These are phyloP conservation scores for Phytopythium delawarense DNA, from an alignment of 352 stramenopile species.

Conservation along the genomic window DNA sequence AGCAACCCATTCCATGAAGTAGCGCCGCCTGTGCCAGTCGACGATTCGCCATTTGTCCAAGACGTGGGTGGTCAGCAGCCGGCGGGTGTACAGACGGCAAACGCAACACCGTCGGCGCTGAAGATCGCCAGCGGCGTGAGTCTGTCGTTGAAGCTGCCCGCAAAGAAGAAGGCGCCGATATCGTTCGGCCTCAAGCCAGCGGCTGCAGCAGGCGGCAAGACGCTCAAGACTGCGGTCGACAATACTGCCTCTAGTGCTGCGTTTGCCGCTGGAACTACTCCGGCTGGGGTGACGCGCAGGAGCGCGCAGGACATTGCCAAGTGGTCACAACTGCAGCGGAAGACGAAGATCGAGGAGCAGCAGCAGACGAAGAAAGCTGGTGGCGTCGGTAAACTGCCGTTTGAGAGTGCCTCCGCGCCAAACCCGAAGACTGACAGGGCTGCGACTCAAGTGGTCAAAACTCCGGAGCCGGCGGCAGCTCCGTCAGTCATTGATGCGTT, in stretches of 20 bases:
- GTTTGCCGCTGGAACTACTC: conserved; percentile 9
- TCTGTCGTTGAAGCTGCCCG: conserved; percentile 39
- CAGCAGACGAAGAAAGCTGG: background rate
- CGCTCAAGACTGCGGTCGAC: background rate
- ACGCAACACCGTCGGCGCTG: background rate
- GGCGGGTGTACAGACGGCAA: background rate
- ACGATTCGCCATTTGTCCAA: conserved; percentile 33
- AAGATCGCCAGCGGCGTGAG: conserved; percentile 9
- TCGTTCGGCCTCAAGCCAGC: conserved; percentile 53
- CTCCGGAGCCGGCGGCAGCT: background rate
- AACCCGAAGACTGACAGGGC: background rate
- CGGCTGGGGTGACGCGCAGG: conserved; percentile 56
- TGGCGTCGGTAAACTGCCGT: background rate
- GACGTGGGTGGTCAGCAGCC: conserved; percentile 8
- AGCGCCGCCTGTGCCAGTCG: conserved; percentile 38
- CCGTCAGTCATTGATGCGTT: conserved; percentile 30
- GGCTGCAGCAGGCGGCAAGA: conserved; percentile 6
- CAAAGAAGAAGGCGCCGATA: conserved; percentile 65
- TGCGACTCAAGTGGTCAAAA: background rate
- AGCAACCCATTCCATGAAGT: conserved; percentile 46
- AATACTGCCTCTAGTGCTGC: background rate
- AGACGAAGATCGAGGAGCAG: conserved; percentile 20
- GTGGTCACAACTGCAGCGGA: conserved; percentile 63
- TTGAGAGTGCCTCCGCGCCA: background rate
- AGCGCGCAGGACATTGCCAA: conserved; percentile 78